Evolutionary conservation across 768 basidiomycete species (phyloP), one percentile per base, ranked within the genome.

Genomic region (Lactarius pseudohatsudake): DNA sequence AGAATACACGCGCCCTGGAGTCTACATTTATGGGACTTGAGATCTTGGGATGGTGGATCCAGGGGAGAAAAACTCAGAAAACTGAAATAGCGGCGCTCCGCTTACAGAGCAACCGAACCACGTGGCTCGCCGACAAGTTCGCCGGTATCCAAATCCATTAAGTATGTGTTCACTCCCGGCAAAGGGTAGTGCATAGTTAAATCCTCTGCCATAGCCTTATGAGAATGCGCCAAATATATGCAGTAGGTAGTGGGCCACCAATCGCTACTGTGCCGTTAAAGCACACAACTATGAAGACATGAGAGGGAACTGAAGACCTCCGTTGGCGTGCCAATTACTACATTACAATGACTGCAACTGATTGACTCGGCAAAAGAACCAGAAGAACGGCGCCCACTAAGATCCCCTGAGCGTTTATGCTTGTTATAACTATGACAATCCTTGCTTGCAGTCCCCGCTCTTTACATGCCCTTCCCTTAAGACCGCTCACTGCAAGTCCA

Each of bases 401-500:
- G 65, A 63, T 67, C 15, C 26, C 54, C 15, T 15, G 50, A 38
- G 62, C 61, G 57, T 64, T 55, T 45, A 47, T 34, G 8, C n/a
- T 13, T 53, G 22, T 28, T 67, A 67, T 67, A 67, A 59, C 61
- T 66, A 66, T 43, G 50, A 18, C 40, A 20, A 16, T n/a, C 11
- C 57, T 18, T 32, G 8, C 22, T 13, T 32, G 8, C 22, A 4
- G 28, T 18, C 20, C 16, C 41, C 32, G 28, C 16, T 56, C 18
- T 41, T 53, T 57, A 10, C 40, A 63, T 10, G 20, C 8, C 18
- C 34, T 38, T 63, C 41, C 50, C 57, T 45, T 43, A 30, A 38
- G 20, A 57, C 61, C 41, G 34, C 32, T 32, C 50, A 41, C 61
- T 38, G 47, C 32, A 8, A 20, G 45, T 50, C 15, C 34, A 30